phyloP scores from a whole-genome alignment of 257 asterid species.

The Jacaranda mimosifolia region DNA sequence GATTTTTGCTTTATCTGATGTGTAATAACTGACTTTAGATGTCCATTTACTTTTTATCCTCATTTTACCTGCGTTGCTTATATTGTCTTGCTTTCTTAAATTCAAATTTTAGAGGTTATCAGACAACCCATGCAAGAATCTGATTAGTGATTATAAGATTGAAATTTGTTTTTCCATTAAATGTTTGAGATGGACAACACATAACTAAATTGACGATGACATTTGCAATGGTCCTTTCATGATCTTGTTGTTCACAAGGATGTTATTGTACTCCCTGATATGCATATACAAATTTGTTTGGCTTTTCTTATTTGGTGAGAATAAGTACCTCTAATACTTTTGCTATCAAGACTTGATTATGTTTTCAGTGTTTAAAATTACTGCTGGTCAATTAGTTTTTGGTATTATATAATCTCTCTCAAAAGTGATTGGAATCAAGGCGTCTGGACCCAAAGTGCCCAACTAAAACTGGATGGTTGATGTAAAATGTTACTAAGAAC shows the following conservation, averaged over 20 bases:
- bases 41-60: background rate
- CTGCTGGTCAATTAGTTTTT: background rate
- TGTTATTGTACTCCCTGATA: background rate
- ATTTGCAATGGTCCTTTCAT: background rate
- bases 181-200: background rate
- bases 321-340: background rate
- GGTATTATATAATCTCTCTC: background rate
- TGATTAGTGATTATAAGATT: background rate
- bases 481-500: background rate
- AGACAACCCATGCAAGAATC: background rate
- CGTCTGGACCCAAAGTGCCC: background rate
- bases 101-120: background rate
- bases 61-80: background rate
- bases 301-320: background rate
- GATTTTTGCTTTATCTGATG: background rate
- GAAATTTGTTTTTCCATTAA: background rate
- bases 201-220: background rate
- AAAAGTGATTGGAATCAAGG: background rate
- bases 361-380: background rate
- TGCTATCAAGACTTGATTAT: conserved; percentile 6
- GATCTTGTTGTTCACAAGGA: background rate
- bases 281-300: background rate
- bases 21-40: background rate
- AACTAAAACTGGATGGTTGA: conserved; percentile 7
- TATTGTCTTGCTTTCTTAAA: background rate